Conservation (phyloP, 2,329 filamentous ascomycete species). For the Fusarium staphyleae region DNA sequence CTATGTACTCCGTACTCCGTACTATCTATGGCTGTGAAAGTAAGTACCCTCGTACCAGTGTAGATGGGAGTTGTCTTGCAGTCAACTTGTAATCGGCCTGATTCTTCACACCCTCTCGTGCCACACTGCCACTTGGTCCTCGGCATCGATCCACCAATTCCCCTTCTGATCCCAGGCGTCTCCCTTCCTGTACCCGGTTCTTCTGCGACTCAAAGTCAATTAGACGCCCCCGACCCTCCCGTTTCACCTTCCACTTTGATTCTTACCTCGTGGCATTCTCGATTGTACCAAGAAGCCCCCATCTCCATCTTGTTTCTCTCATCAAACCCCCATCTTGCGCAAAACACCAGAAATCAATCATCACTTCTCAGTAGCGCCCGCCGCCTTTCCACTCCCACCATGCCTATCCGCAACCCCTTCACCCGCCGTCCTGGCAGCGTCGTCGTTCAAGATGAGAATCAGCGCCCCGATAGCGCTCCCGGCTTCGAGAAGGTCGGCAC, state of each 20-base stretch:
- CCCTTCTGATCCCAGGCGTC: constrained; percentile 15
- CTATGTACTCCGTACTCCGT: no score
- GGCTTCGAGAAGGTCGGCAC: constrained; percentile 70
- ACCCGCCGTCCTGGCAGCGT: constrained; percentile 62
- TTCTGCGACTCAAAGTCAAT: constrained; percentile 21
- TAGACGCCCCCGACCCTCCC: constrained; percentile 29
- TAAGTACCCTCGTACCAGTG: no score
- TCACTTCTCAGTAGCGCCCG: constrained; percentile 8
- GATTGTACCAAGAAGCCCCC: no score
- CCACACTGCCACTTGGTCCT: constrained; percentile 12
- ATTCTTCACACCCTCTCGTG: no score
- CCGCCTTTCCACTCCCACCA: constrained; percentile 45
- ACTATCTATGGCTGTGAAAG: no score
- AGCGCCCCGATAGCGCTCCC: constrained; percentile 51
- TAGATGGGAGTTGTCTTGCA: no score
- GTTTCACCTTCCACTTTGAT: constrained; percentile 1
- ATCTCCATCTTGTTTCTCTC: neutral
- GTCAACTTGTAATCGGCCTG: no score
- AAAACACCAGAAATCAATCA: constrained; percentile 13
- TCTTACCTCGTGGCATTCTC: neutral
- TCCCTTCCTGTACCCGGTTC: constrained; percentile 28
- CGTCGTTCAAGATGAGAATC: constrained; percentile 60
- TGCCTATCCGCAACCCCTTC: constrained; percentile 79
- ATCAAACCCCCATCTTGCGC: constrained; percentile 6
- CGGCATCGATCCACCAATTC: constrained; percentile 20